Evolutionary conservation across 768 basidiomycete genomes (phyloP), one percentile per base, ranked within the genome.

Genomic region (Clitopilus hobsonii): DNA sequence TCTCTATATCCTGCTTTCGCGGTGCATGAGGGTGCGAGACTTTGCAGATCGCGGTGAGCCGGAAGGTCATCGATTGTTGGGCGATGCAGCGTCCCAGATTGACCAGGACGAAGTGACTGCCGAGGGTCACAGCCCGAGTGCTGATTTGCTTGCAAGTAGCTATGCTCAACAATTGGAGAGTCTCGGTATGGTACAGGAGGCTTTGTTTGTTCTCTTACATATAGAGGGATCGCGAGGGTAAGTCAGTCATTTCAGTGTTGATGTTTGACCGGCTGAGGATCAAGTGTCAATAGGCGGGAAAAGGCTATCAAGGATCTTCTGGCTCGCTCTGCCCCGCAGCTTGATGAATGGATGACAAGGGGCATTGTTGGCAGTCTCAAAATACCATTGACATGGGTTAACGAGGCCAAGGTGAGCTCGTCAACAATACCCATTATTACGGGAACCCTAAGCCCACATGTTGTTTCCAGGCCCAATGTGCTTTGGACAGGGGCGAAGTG

Each of bases 111-210:
- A 69, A n/a, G 77, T 78, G n/a, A 71, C 61, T 25, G 74, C 78
- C 5, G 86, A 90, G 45, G 92, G 94, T 0, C 88, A 91, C 64
- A 92, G 89, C 66, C 84, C 86, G 6, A 86, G 80, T 50, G 94
- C 94, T 2, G 93, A 98, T 71, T 65, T 85, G 29, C 70, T 98
- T 24, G 86, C 94, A 6, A 87, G 83, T 58, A 83, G 81, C 53
- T 99, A 96, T 66, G 95, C 95, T 0, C 77, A 83, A 49, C 91
- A 97, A 67, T 71, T 99, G 58, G 96, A 98, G 71, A 77, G 78
- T 51, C 71, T 82, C 54, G 93, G 87, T 16, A 77, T 88, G 78
- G 80, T 95, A 61, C 86, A 91, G 63, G 90, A 93, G 69, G 89
- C 94, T 4, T 79, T 82, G 2, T 98, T 98, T 64, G 91, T 98